These are phyloP conservation scores for Nicotiana otophora DNA, from an alignment of 257 asterid species.

Conservation along the genomic window DNA sequence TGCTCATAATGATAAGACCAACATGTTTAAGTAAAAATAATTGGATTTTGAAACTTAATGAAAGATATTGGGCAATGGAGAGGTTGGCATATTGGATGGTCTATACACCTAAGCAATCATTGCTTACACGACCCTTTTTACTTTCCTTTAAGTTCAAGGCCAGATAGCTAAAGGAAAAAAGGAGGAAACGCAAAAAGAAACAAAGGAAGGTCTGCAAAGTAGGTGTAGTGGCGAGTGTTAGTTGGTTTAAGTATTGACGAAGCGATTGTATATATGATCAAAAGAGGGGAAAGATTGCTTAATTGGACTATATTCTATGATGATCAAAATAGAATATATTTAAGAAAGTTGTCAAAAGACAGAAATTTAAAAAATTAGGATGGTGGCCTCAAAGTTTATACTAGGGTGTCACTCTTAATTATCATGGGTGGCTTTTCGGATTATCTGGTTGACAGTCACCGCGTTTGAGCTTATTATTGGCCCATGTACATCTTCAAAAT, in stretches of 20 bases:
- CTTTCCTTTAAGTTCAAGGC: slow-evolving; percentile 56
- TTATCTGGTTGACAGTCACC: neutral
- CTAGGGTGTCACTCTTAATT: neutral
- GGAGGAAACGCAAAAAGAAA: neutral
- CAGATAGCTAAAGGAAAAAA: slow-evolving; percentile 5
- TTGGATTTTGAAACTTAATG: slow-evolving; percentile 8
- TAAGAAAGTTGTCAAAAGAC: neutral
- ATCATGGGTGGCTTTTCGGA: too few species aligned
- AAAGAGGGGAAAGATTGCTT: neutral
- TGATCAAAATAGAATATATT: neutral
- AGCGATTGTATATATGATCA: neutral
- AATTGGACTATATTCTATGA: neutral
- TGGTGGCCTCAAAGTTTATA: neutral
- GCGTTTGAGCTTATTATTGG: neutral
- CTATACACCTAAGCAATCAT: slow-evolving; percentile 33
- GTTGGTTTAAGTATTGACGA: neutral
- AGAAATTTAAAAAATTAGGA: too few species aligned
- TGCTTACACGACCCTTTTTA: slow-evolving; percentile 15
- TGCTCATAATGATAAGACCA: neutral
- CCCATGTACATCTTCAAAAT: too few species aligned
- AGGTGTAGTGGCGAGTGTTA: slow-evolving; percentile 6
- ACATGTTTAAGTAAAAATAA: neutral
- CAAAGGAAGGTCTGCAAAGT: neutral
- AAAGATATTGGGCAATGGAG: slow-evolving; percentile 8
- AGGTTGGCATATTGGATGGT: slow-evolving; percentile 23